Conservation (phyloP, 305 asterid species). For the Solanum aculeatissimum region DNA sequence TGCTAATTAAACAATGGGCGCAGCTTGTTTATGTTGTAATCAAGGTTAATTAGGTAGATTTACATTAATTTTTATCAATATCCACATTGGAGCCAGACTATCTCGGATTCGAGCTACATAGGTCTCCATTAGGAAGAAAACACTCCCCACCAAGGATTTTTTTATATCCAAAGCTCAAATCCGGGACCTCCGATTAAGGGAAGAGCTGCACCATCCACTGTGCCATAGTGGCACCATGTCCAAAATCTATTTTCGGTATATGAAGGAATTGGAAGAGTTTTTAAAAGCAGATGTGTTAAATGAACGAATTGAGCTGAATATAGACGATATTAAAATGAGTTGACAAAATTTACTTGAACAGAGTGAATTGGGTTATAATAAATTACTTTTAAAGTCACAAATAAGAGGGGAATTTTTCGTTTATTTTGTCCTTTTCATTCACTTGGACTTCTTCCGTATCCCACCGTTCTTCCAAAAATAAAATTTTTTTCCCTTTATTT, state of each 20-base stretch:
- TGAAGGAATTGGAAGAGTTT: background rate
- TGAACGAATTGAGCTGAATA: background rate
- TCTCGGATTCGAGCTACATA: too few relatives aligned
- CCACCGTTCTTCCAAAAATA: background rate
- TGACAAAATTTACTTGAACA: background rate
- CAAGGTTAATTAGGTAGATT: background rate
- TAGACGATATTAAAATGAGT: background rate
- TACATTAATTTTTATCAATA: background rate
- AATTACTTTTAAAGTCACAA: background rate
- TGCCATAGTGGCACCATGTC: too few relatives aligned
- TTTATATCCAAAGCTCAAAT: too few relatives aligned
- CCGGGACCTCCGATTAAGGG: too few relatives aligned
- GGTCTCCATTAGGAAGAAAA: too few relatives aligned
- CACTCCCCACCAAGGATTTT: too few relatives aligned
- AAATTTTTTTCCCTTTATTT: background rate
- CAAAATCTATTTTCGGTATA: background rate
- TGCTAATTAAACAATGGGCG: background rate
- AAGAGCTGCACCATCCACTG: too few relatives aligned
- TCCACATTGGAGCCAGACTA: too few relatives aligned
- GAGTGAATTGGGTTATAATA: background rate
- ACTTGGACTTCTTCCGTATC: background rate
- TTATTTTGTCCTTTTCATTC: too few relatives aligned
- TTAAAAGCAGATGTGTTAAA: background rate
- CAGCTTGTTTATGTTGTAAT: background rate
- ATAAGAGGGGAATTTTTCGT: background rate